Base-by-base conservation (phyloP, 345 rosid species). In the Ceriops decandra region DNA sequence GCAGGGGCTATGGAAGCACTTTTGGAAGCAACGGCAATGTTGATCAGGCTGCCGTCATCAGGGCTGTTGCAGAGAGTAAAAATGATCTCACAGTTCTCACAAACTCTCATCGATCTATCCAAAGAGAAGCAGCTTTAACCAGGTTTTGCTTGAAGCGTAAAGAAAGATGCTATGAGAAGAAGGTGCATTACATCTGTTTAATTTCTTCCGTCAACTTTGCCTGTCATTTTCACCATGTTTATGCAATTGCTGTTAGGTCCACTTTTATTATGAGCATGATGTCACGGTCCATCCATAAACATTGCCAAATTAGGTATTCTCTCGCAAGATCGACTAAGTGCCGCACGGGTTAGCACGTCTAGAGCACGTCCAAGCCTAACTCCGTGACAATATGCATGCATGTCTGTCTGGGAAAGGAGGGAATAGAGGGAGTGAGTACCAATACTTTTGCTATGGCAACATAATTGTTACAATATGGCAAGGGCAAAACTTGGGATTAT, bases 131-230 rank as follows among this genome's bases (percentile, higher is more conserved):
- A 2, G 99, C 98, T 72, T 79, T 95, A 20, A 87, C 27, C 47
- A 91, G 91, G 80, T 95, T 95, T 76, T 88, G 99, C 42, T 49
- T 88, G 86, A 95, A 95, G 86, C 93, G 97, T 16, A 95, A 95
- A 69, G 99, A 91, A 61, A 85, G 98, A 71, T 91, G 99, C 82
- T 95, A 72, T 62, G 96, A 88, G 68, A 95, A 91, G 82, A 95
- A 88, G 98, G 98, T 91, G 84, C 15, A 4, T 16, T 27, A 42
- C 19, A 5, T 58, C 7, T 27, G 5, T 30, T 4, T n/a, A 26
- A 15, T 61, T 22, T 53, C 31, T 30, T 16, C 19, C 21, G 4
- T 19, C 49, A 42, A 42, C 8, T 42, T 42, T 3, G 17, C 16
- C 16, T 42, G 49, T 42, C 49, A 15, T 42, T 42, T 13, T 42